phyloP scores from a whole-genome alignment of 495 filamentous ascomycete genomes.

The Pseudotulostoma volvatum region DNA sequence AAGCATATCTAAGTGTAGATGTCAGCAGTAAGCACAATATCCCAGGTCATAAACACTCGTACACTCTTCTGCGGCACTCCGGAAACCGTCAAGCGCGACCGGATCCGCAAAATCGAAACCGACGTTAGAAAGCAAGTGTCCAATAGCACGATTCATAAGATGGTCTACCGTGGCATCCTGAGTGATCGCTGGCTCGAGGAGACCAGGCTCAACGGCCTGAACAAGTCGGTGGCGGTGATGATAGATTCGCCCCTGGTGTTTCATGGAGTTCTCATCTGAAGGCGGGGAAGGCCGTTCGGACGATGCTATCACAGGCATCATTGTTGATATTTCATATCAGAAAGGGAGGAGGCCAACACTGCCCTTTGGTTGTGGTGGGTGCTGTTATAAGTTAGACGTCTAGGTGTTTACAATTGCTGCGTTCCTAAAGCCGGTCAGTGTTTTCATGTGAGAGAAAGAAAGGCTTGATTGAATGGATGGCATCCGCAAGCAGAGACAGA shows the following conservation, averaged over 20 bases:
- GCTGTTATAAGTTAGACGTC: too few species aligned
- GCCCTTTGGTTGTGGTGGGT: too few species aligned
- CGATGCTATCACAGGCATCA: too few species aligned
- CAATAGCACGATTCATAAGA: slow-evolving; percentile 41
- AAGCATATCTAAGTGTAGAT: slow-evolving; percentile 33
- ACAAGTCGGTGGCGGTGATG: slow-evolving; percentile 30
- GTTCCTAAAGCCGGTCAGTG: too few species aligned
- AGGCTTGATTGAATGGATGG: too few species aligned
- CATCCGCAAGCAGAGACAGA: too few species aligned
- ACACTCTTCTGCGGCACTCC: slow-evolving; percentile 47
- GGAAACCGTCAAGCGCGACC: slow-evolving; percentile 41
- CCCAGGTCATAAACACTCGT: slow-evolving; percentile 13
- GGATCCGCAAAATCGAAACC: slow-evolving; percentile 45
- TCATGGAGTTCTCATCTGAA: slow-evolving; percentile 13
- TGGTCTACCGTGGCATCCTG: slow-evolving; percentile 31
- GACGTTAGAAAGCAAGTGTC: slow-evolving; percentile 31
- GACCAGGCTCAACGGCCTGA: slow-evolving; percentile 11
- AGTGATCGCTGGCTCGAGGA: slow-evolving; percentile 23
- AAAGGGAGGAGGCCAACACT: too few species aligned
- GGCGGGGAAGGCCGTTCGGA: too few species aligned
- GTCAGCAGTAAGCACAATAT: slow-evolving; percentile 2
- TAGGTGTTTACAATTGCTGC: too few species aligned
- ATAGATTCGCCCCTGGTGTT: slow-evolving; percentile 30
- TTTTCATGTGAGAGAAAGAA: too few species aligned
- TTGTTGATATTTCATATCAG: too few species aligned